Conservation (phyloP, 352 stramenopile genomes). For the Globisporangium paroecandrum region DNA sequence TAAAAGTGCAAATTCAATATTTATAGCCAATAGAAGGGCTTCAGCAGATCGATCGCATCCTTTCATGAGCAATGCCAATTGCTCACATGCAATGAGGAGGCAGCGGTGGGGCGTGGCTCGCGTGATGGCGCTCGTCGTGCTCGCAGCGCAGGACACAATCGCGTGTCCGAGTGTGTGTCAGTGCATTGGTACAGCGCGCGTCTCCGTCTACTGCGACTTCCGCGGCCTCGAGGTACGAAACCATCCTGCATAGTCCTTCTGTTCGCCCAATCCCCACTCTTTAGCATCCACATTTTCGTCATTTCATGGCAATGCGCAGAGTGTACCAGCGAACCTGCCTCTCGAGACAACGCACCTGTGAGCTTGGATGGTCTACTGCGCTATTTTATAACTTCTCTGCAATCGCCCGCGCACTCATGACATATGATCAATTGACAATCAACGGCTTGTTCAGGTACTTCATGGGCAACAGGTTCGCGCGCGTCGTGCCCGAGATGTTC, state of each 20-base stretch:
- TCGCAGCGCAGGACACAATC: background rate
- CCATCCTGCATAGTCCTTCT: background rate
- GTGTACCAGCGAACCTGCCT: conserved; percentile 58
- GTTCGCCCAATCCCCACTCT: background rate
- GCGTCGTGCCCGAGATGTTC: conserved; percentile 67
- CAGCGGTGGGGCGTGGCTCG: background rate
- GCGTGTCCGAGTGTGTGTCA: conserved; percentile 51
- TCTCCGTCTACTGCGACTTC: conserved; percentile 80
- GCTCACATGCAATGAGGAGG: background rate
- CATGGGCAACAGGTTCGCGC: conserved; percentile 67
- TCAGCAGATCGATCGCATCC: background rate
- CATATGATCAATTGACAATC: background rate
- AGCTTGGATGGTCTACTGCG: conserved; percentile 9
- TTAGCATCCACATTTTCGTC: background rate
- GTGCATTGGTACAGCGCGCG: conserved; percentile 58
- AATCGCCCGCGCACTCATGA: conserved; percentile 8
- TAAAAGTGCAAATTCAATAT: background rate
- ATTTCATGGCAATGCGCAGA: conserved; percentile 21
- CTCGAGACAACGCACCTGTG: conserved; percentile 71
- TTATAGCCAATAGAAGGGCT: background rate
- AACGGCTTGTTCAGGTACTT: conserved; percentile 34
- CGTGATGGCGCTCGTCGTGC: background rate
- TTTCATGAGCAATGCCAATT: background rate
- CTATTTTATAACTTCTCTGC: background rate
- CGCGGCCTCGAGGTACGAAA: conserved; percentile 45